phyloP scores from a whole-genome alignment of 2,329 filamentous ascomycete genomes.

The Neofusicoccum cordaticola region DNA sequence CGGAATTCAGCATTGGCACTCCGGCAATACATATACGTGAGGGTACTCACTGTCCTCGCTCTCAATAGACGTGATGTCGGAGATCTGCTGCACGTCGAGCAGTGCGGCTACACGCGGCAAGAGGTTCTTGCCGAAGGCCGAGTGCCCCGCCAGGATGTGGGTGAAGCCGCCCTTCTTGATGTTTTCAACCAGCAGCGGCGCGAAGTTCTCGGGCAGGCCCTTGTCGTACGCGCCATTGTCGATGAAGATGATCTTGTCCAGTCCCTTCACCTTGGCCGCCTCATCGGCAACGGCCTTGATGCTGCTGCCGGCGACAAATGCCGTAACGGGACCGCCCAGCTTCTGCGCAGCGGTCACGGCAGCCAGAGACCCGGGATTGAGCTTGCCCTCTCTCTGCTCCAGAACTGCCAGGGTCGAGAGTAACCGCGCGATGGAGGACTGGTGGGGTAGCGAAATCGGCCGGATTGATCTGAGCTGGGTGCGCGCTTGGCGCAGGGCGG shows the following conservation, averaged over 20 bases:
- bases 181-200: slow-evolving; percentile 90
- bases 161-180: slow-evolving; percentile 94
- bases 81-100: slow-evolving; percentile 88
- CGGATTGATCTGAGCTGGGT: slow-evolving; percentile 44
- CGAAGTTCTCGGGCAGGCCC: slow-evolving; percentile 90
- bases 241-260: slow-evolving; percentile 87
- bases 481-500: slow-evolving; percentile 36
- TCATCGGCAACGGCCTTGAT: slow-evolving; percentile 75
- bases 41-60: slow-evolving; percentile 68
- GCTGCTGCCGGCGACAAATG: slow-evolving; percentile 78
- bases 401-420: slow-evolving; percentile 87
- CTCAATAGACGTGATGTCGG: slow-evolving; percentile 84
- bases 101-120: slow-evolving; percentile 88
- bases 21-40: neutral
- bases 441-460: slow-evolving; percentile 37
- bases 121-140: slow-evolving; percentile 93
- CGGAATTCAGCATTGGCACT: slow-evolving; percentile 7
- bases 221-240: slow-evolving; percentile 91
- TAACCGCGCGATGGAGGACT: slow-evolving; percentile 63
- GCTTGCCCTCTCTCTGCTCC: slow-evolving; percentile 86
- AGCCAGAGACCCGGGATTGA: slow-evolving; percentile 78
- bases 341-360: slow-evolving; percentile 83
- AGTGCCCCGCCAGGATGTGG: slow-evolving; percentile 86
- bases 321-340: slow-evolving; percentile 80
- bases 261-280: slow-evolving; percentile 81